phyloP scores from a whole-genome alignment of 139 green algal species.

The Parachlorella kessleri region DNA sequence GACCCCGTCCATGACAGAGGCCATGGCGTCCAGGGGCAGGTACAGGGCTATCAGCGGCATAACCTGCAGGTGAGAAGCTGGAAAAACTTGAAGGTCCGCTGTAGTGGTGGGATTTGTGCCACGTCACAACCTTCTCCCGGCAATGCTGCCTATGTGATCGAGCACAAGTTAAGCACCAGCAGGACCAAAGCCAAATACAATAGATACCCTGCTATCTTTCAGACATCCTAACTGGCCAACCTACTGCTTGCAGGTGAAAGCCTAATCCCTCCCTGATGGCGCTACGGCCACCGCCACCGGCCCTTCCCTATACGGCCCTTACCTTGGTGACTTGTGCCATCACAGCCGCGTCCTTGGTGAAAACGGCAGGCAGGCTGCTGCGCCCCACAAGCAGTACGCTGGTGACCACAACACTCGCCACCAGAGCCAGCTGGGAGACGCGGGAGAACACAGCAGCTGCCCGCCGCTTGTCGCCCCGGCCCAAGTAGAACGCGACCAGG shows the following conservation, averaged over 20 bases:
- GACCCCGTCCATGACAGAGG: constrained; percentile 44
- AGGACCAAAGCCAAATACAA: too few species aligned
- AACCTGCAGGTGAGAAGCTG: constrained; percentile 11
- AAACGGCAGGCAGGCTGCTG: constrained; percentile 25
- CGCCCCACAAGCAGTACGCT: constrained; percentile 7
- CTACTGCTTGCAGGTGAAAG: too few species aligned
- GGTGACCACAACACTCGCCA: constrained; percentile 23
- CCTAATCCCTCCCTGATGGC: too few species aligned
- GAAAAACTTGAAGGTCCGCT: too few species aligned
- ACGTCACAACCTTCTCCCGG: too few species aligned
- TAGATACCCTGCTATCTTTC: too few species aligned
- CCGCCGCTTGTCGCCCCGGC: constrained; percentile 16
- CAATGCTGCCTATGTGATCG: too few species aligned
- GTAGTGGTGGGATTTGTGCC: too few species aligned
- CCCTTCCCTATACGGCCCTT: background rate
- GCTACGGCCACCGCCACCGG: too few species aligned
- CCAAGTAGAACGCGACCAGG: constrained; percentile 40
- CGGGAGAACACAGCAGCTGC: constrained; percentile 34
- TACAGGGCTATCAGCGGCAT: constrained; percentile 43
- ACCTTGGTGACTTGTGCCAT: constrained; percentile 11
- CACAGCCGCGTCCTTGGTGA: constrained; percentile 37
- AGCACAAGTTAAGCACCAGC: too few species aligned
- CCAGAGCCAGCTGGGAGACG: constrained; percentile 24
- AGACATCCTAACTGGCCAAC: too few species aligned
- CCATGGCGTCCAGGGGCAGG: constrained; percentile 43